Percentiles rank a stretch among this genome's conserved stretches.
Evolutionary conservation across 106 monocot species (phyloP).

Genomic region (Phalaenopsis equestris): DNA sequence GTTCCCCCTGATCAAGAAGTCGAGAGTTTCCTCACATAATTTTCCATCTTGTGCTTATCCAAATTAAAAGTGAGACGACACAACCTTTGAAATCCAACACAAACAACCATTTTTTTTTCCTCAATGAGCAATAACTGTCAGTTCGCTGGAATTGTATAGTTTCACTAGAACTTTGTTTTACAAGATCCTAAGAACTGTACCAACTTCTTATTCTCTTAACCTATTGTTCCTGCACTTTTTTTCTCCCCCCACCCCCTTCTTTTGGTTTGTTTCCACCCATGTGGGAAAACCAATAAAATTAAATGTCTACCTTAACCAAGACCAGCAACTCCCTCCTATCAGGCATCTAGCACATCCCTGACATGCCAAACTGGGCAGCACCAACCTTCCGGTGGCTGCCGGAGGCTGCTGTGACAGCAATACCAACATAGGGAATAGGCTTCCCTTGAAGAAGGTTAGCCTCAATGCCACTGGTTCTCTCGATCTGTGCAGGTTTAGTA

Average conservation of each 20-base stretch:
- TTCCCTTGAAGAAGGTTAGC: constrained; percentile 10
- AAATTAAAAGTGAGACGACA: no score
- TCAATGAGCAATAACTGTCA: background rate
- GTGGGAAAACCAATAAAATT: no score
- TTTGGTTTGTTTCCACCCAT: background rate
- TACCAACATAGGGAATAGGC: constrained; percentile 23
- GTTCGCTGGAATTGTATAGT: background rate
- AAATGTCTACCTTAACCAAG: no score
- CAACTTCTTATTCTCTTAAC: background rate
- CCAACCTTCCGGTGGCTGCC: constrained; percentile 37
- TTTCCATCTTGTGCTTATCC: no score
- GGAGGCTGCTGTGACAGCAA: constrained; percentile 28
- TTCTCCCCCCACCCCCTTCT: background rate
- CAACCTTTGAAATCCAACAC: background rate
- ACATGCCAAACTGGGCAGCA: constrained; percentile 37
- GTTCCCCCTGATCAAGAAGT: no score
- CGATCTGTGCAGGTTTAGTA: constrained; percentile 14
- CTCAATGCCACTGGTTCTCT: constrained; percentile 18
- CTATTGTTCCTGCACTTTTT: background rate
- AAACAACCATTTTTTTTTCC: background rate
- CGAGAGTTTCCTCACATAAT: no score
- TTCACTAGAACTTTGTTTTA: background rate
- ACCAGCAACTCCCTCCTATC: no score
- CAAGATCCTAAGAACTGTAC: background rate
- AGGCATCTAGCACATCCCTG: constrained; percentile 41